phyloP scores from a whole-genome alignment of 257 asterid genomes.

The Solanum medicagineum region DNA sequence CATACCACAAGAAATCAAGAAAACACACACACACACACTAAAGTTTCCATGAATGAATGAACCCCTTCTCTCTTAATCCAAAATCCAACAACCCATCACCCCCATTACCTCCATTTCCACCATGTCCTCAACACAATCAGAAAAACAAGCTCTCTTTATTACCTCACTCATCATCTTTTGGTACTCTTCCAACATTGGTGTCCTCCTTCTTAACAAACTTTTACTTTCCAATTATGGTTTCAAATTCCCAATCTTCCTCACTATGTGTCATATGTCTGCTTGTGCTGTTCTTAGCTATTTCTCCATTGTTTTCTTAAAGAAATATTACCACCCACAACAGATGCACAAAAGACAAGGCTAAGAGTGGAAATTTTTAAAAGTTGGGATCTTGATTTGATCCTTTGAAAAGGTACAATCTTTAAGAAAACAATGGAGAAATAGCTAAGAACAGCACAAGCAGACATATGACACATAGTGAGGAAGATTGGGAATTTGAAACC shows the following conservation, averaged over 20 bases:
- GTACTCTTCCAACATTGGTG: slow-evolving; percentile 88
- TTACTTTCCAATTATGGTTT: slow-evolving; percentile 82
- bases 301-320: slow-evolving; percentile 57
- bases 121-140: slow-evolving; percentile 25
- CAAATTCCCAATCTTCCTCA: slow-evolving; percentile 73
- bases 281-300: slow-evolving; percentile 83
- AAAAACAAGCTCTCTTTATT: slow-evolving; percentile 37
- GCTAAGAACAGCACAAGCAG: slow-evolving; percentile 89
- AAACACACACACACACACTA: background rate
- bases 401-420: slow-evolving; percentile 66
- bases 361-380: slow-evolving; percentile 62
- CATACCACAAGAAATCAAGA: background rate
- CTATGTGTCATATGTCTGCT: slow-evolving; percentile 99
- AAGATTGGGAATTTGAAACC: slow-evolving; percentile 75
- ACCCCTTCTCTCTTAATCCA: background rate
- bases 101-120: background rate
- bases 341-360: slow-evolving; percentile 74
- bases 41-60: background rate
- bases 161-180: slow-evolving; percentile 44
- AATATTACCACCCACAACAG: slow-evolving; percentile 96
- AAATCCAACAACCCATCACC: slow-evolving; percentile 5
- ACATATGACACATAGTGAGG: slow-evolving; percentile 98
- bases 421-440: slow-evolving; percentile 65
- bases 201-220: slow-evolving; percentile 78
- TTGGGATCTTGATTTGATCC: slow-evolving; percentile 77